Percentiles rank a stretch among this genome's conserved stretches.
Conservation (phyloP, 1,284 basidiomycete genomes). For the Fistulinella staudtii region DNA sequence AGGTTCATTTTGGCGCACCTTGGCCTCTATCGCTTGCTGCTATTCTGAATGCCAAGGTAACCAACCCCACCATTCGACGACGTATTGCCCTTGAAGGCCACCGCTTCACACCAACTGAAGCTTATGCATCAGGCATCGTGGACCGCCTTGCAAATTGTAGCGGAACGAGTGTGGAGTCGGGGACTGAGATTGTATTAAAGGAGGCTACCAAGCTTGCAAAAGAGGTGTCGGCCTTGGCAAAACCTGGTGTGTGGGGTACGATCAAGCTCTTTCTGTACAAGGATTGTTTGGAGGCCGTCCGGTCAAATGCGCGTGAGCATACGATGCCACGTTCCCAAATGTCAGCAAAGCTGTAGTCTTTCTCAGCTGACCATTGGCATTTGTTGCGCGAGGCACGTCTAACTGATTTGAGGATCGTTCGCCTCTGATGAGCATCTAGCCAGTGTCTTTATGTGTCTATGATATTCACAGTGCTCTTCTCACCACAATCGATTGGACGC, state of each 20-base stretch:
- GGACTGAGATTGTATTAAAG: conserved; percentile 55
- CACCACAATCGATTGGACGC: no score
- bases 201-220: conserved; percentile 59
- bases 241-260: conserved; percentile 59
- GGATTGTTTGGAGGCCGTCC: conserved; percentile 41
- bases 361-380: not conserved
- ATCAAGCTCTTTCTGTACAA: conserved; percentile 55
- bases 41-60: conserved; percentile 65
- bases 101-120: conserved; percentile 76
- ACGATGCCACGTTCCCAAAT: conserved; percentile 1
- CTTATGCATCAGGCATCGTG: conserved; percentile 63
- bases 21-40: conserved; percentile 73
- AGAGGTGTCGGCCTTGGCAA: conserved; percentile 44
- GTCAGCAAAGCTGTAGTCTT: conserved; percentile 36
- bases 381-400: conserved; percentile 9
- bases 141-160: conserved; percentile 63
- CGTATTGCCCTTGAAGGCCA: conserved; percentile 82
- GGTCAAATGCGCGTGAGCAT: conserved; percentile 31
- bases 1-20: conserved; percentile 81
- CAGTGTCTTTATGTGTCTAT: no score
- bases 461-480: no score
- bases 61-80: conserved; percentile 58
- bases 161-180: conserved; percentile 31
- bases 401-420: not conserved
- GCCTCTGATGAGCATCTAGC: no score